Evolutionary conservation across 208 protist genomes (phyloP), one percentile per base, ranked within the genome.

Genomic region (Phytomonas sp.): DNA sequence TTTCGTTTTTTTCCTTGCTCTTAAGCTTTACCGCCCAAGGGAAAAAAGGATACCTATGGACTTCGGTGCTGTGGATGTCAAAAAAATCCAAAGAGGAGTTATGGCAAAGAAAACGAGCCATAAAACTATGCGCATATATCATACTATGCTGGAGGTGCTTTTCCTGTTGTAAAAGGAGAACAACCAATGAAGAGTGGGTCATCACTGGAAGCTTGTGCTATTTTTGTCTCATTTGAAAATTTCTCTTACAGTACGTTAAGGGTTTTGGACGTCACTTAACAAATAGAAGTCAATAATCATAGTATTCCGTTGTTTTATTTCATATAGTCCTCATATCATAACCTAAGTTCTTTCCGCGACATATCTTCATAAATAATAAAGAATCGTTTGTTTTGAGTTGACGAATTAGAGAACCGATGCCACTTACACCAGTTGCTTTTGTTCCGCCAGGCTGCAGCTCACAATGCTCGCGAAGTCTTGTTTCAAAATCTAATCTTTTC

Each of bases 401-500:
- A 29, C 4, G 9, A 31, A 37, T 68, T 46, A 51, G 28, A 68
- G 8, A 62, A 30, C 70, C 9, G 2, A 94, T 95, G 89, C 84
- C 86, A 17, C 76, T 95, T 37, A 88, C 72, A 59, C 81, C 80
- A 13, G 73, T 93, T 30, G 85, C 87, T 26, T 77, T 82, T 62
- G 70, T 93, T 59, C 71, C 87, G 7, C 80, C 82, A 13, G 90
- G 90, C 32, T 93, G 85, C 79, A 90, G 78, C 61, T 77, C 77
- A 56, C 79, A 79, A 63, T 89, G 83, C 64, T 64, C 70, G 46
- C 71, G 72, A 53, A 85, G 78, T 61, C 80, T 95, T 60, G 73
- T 84, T 43, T 75, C 77, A 36, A 80, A 79, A 65, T 61, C 80
- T 0, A 82, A 84, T 59, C 76, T 69, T 43, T 89, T 93, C 53